A percentile compares a stretch with the other conserved stretches of the same genome.
phyloP scores from a whole-genome alignment of 441 rosid genomes.

The Erodium chrysanthum region DNA sequence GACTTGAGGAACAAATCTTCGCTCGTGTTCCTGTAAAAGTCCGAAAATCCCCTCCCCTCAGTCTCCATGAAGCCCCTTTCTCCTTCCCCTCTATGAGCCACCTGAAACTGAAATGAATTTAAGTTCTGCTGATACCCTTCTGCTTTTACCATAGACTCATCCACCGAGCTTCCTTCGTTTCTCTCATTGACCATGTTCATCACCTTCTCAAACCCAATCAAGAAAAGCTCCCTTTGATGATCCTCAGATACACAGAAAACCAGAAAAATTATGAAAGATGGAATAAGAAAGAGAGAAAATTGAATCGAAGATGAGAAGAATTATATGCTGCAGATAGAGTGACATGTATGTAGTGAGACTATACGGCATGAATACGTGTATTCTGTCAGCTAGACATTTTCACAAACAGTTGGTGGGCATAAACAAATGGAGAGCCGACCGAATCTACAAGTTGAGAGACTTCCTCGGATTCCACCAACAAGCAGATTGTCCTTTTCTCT shows the following conservation, averaged over 20 bases:
- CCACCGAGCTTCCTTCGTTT: slow-evolving; percentile 15
- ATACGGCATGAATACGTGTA: not conserved
- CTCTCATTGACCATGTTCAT: slow-evolving; percentile 26
- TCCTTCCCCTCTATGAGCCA: slow-evolving; percentile 19
- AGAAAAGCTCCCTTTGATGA: not conserved
- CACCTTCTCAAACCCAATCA: slow-evolving; percentile 2
- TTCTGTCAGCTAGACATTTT: not conserved
- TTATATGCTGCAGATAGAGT: not conserved
- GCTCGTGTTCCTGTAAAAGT: slow-evolving; percentile 46
- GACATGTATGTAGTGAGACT: not conserved
- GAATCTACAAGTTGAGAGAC: slow-evolving; percentile 21
- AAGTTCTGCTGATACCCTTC: slow-evolving; percentile 19
- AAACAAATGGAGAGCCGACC: slow-evolving; percentile 1
- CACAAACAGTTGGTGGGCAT: slow-evolving; percentile 13
- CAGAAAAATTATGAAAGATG: not conserved
- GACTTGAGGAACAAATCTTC: slow-evolving; percentile 57
- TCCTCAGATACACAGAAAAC: too few species aligned
- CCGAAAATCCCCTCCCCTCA: slow-evolving; percentile 44
- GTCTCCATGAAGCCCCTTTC: slow-evolving; percentile 26
- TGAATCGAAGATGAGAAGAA: not conserved
- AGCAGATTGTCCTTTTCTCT: slow-evolving; percentile 21
- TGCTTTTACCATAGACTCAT: slow-evolving; percentile 14
- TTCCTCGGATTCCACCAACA: slow-evolving; percentile 15
- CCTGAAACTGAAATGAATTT: slow-evolving; percentile 11
- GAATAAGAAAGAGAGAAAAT: not conserved